These are phyloP conservation scores for Scedosporium aurantiacum DNA, from an alignment of 2,329 filamentous ascomycete species.

Conservation along the genomic window DNA sequence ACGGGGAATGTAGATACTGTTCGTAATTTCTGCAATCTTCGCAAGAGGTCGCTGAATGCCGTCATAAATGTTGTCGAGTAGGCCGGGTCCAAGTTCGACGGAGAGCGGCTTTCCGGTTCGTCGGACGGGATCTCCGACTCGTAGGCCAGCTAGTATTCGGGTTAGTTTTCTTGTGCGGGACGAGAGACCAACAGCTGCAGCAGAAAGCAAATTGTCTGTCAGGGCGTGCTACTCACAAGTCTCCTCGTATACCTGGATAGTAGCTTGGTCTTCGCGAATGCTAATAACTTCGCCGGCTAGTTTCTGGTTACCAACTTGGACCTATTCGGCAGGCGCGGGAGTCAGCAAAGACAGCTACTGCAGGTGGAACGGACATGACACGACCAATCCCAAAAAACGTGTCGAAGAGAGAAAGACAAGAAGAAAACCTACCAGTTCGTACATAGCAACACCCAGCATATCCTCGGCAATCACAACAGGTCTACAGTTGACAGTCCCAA, in stretches of 20 bases:
- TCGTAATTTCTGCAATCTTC: constrained; percentile 63
- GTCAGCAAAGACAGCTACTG: background rate
- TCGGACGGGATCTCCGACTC: constrained; percentile 82
- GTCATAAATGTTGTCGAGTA: constrained; percentile 99
- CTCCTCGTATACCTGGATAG: constrained; percentile 98
- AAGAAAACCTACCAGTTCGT: constrained; percentile 69
- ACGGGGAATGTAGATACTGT: constrained; percentile 95
- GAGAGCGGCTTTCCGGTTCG: constrained; percentile 93
- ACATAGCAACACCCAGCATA: constrained; percentile 99
- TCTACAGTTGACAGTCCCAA: constrained; percentile 25
- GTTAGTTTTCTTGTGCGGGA: background rate
- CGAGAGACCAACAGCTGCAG: no score
- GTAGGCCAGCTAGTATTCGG: constrained; percentile 63
- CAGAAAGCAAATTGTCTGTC: background rate
- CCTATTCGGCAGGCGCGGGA: constrained; percentile 39
- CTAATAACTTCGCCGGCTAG: constrained; percentile 97
- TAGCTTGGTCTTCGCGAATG: constrained; percentile 89
- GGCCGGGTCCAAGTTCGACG: constrained; percentile 89
- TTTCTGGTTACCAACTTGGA: constrained; percentile 82
- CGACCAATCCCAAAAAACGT: no score
- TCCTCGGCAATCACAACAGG: constrained; percentile 95
- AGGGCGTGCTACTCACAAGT: constrained; percentile 53
- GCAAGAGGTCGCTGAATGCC: constrained; percentile 93
- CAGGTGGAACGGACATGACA: no score
- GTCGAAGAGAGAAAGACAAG: background rate